Evolutionary conservation across 106 monocot genomes (phyloP).

Genomic region (Alisma plantagoaquatica): DNA sequence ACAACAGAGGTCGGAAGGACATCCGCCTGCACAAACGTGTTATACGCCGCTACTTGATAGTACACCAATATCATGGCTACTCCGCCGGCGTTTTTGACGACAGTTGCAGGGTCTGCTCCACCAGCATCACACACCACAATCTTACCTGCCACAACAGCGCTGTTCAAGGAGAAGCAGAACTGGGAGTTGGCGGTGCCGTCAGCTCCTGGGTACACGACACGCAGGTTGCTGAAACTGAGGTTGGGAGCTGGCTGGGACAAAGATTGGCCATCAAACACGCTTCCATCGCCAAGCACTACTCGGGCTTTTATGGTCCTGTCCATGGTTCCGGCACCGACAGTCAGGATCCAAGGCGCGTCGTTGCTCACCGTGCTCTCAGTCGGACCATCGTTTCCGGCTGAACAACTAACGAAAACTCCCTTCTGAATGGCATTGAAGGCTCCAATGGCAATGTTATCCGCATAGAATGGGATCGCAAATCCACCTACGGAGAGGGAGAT

Average conservation of each 20-base stretch:
- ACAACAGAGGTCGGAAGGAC: too few species aligned
- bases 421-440: slow-evolving; percentile 27
- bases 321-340: slow-evolving; percentile 38
- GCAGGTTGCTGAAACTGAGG: neutral
- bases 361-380: slow-evolving; percentile 18
- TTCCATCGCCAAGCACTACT: slow-evolving; percentile 15
- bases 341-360: slow-evolving; percentile 41
- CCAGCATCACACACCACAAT: too few species aligned
- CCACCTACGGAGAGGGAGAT: slow-evolving; percentile 50
- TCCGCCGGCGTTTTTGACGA: too few species aligned
- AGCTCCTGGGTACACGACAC: neutral
- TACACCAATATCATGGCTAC: too few species aligned
- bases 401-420: too few species aligned
- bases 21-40: too few species aligned
- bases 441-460: slow-evolving; percentile 35
- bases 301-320: slow-evolving; percentile 38
- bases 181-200: slow-evolving; percentile 43
- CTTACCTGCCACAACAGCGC: slow-evolving; percentile 1
- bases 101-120: too few species aligned
- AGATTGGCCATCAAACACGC: slow-evolving; percentile 19
- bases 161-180: slow-evolving; percentile 1
- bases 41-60: too few species aligned
- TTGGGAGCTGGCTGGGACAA: slow-evolving; percentile 6
- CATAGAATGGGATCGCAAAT: slow-evolving; percentile 22
- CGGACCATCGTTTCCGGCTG: slow-evolving; percentile 42